Evolutionary conservation across 148 eudicot species (phyloP).

Genomic region (Persicaria tinctoria): DNA sequence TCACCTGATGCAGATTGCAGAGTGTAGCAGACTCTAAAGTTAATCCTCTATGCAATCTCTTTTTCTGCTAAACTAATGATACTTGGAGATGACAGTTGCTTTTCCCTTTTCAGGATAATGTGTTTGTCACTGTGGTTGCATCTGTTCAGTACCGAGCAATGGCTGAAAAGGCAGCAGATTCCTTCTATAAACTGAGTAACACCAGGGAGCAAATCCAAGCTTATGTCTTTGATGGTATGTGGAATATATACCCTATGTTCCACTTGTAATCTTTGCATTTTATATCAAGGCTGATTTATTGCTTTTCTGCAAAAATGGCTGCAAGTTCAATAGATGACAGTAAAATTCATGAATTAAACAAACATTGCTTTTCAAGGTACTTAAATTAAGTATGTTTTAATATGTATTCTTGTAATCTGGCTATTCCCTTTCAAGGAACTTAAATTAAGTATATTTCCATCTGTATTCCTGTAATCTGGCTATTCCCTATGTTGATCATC

Average conservation of each 20-base stretch:
- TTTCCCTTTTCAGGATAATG: slow-evolving; percentile 51
- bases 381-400: neutral
- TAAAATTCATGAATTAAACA: neutral
- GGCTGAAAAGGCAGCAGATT: slow-evolving; percentile 53
- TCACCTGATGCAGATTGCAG: neutral
- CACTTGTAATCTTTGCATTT: neutral
- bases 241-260: neutral
- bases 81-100: slow-evolving; percentile 1
- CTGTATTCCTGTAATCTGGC: too few relatives aligned
- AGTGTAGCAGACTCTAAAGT: neutral
- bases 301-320: neutral
- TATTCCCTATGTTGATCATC: too few relatives aligned
- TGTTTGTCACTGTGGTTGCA: slow-evolving; percentile 64
- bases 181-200: slow-evolving; percentile 61
- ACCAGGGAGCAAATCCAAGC: slow-evolving; percentile 63
- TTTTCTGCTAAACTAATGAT: neutral
- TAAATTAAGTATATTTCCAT: neutral
- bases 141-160: slow-evolving; percentile 62
- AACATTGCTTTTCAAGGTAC: neutral
- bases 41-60: neutral
- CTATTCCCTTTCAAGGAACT: neutral
- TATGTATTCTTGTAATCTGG: neutral
- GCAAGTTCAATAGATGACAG: neutral
- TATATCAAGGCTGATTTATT: neutral
- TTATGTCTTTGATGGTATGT: slow-evolving; percentile 62